Evolutionary conservation across 2,329 filamentous ascomycete genomes (phyloP).

Genomic region (Biscogniauxia marginata): DNA sequence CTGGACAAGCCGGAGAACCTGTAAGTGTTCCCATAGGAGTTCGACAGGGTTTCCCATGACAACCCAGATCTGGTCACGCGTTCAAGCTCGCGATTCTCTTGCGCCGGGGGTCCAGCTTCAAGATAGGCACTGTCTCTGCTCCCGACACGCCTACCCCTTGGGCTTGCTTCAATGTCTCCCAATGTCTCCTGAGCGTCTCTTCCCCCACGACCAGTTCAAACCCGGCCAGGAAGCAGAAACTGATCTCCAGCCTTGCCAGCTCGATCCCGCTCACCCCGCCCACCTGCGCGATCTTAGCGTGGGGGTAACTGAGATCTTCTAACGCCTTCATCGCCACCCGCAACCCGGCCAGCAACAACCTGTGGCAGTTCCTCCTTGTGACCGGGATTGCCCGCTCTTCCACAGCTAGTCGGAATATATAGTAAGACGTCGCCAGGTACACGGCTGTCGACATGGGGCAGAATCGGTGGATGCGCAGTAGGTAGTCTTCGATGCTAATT

Average conservation of each 20-base stretch:
- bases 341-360: constrained; percentile 78
- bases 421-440: constrained; percentile 84
- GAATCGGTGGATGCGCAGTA: constrained; percentile 81
- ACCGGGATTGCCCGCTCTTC: constrained; percentile 76
- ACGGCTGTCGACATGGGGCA: constrained; percentile 94
- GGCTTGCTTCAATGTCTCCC: constrained; percentile 54
- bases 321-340: constrained; percentile 90
- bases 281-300: constrained; percentile 79
- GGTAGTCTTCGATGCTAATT: constrained; percentile 80
- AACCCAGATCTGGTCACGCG: background rate
- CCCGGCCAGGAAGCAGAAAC: constrained; percentile 81
- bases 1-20: background rate
- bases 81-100: constrained; percentile 5
- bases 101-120: constrained; percentile 21
- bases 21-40: too few relatives aligned
- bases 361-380: constrained; percentile 80
- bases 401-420: constrained; percentile 80
- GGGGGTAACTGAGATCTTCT: constrained; percentile 88
- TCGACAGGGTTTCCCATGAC: too few relatives aligned
- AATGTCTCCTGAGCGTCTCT: constrained; percentile 62
- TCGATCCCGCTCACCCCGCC: constrained; percentile 83
- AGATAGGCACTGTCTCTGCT: constrained; percentile 12
- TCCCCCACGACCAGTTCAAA: constrained; percentile 72
- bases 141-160: constrained; percentile 4
- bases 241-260: constrained; percentile 82